Percentiles rank a stretch among this genome's conserved stretches.
These are phyloP conservation scores for Durotheca rogersii DNA, from an alignment of 495 filamentous ascomycete species.

Conservation along the genomic window DNA sequence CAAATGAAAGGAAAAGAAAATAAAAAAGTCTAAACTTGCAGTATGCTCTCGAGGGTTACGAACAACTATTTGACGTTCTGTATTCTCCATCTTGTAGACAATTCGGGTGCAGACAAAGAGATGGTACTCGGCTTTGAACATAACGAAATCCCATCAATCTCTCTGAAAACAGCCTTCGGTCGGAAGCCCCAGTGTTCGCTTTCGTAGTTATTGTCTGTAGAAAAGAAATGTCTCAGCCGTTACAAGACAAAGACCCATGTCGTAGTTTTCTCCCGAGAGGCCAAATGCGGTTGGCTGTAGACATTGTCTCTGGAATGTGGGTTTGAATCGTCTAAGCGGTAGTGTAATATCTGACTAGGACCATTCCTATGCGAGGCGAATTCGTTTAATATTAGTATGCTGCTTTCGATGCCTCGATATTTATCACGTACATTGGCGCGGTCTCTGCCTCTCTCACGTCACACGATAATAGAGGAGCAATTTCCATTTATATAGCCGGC, in stretches of 20 bases:
- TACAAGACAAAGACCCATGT: constrained; percentile 17
- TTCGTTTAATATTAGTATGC: too few species aligned
- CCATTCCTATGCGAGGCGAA: too few species aligned
- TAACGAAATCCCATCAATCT: not conserved
- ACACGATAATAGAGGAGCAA: not conserved
- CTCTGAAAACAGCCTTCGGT: constrained; percentile 23
- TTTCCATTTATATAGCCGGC: not conserved
- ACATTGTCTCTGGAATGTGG: constrained; percentile 20
- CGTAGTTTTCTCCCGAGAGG: not conserved
- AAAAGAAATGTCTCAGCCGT: not conserved
- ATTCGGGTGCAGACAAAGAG: constrained; percentile 28
- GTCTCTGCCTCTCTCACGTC: too few species aligned
- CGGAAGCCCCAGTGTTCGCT: constrained; percentile 5
- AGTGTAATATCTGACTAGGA: too few species aligned
- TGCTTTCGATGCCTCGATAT: too few species aligned
- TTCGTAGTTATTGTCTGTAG: constrained; percentile 24
- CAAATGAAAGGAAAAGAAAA: not conserved
- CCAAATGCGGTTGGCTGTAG: constrained; percentile 19
- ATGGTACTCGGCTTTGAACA: constrained; percentile 11
- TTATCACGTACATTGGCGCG: too few species aligned
- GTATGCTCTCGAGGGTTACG: not conserved
- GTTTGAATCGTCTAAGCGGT: not conserved
- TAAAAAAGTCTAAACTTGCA: not conserved
- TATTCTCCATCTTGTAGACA: constrained; percentile 27
- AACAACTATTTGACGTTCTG: not conserved